Evolutionary conservation across 31 red algal species (phyloP).

Genomic region (Endocladia muricata): DNA sequence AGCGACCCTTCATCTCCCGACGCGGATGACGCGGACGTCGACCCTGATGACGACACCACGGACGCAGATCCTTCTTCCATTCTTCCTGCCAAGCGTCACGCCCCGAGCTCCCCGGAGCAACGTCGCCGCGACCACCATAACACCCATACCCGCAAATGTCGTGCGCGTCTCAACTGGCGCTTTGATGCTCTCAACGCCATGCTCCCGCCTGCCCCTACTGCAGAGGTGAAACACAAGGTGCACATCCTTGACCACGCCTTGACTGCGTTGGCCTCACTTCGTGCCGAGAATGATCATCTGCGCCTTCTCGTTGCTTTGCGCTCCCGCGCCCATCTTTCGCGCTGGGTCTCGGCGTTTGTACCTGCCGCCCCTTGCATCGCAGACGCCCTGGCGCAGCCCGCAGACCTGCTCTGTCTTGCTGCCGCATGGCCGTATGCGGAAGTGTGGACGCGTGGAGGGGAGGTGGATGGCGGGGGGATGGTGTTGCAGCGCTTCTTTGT

Average conservation of each 20-base stretch:
- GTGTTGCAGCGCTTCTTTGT: neutral
- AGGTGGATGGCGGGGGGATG: conserved; percentile 8
- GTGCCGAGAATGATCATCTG: conserved; percentile 37
- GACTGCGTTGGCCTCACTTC: conserved; percentile 1
- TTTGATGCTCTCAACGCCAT: conserved; percentile 55
- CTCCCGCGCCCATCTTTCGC: neutral
- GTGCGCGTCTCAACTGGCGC: conserved; percentile 56
- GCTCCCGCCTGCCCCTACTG: conserved; percentile 37
- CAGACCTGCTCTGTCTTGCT: conserved; percentile 26
- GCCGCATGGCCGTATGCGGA: conserved; percentile 67
- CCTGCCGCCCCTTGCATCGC: neutral
- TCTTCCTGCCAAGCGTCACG: conserved; percentile 18
- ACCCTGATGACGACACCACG: neutral
- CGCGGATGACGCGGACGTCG: too few species aligned
- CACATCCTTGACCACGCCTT: conserved; percentile 68
- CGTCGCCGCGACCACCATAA: conserved; percentile 63
- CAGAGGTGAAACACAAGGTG: conserved; percentile 66
- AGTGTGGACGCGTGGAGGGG: conserved; percentile 22
- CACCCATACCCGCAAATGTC: conserved; percentile 73
- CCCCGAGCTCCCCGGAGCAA: conserved; percentile 22
- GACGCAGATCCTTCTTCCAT: neutral
- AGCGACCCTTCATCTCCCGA: too few species aligned
- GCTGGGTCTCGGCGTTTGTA: conserved; percentile 47
- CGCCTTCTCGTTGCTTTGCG: conserved; percentile 36
- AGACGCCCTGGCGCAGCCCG: conserved; percentile 13